A percentile compares a stretch with the other conserved stretches of the same genome.
These are phyloP conservation scores for Trichaptum fuscoviolaceum DNA, from an alignment of 768 basidiomycete species.

Conservation along the genomic window DNA sequence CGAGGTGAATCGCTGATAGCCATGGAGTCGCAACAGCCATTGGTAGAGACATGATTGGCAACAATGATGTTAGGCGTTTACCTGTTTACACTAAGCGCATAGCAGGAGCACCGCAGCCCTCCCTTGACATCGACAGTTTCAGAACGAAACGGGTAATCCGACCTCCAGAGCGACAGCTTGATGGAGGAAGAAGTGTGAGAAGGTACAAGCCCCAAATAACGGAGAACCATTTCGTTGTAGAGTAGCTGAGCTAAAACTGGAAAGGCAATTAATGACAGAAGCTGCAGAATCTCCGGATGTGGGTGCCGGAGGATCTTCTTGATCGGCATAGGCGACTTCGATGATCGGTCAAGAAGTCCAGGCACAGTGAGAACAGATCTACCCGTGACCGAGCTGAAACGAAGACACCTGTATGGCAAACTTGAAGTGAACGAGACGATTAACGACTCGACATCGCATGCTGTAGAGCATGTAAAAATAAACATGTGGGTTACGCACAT, in stretches of 20 bases:
- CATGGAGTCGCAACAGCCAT: background rate
- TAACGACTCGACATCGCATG: too few species aligned
- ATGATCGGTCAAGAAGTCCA: background rate
- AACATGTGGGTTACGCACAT: background rate
- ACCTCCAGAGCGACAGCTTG: too few species aligned
- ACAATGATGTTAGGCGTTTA: too few species aligned
- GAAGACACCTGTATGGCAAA: too few species aligned
- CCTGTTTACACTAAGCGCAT: background rate
- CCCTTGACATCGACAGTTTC: too few species aligned
- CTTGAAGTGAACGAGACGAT: too few species aligned
- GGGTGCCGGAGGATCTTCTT: background rate
- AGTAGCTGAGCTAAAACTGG: background rate
- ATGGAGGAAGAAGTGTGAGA: too few species aligned
- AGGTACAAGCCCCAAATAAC: too few species aligned
- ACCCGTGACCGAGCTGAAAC: too few species aligned
- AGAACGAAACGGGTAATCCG: too few species aligned
- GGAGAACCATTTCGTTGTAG: too few species aligned
- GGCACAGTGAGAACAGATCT: background rate
- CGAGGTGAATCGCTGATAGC: background rate
- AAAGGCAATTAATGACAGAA: background rate
- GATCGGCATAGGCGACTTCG: background rate
- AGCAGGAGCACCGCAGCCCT: background rate
- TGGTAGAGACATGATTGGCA: background rate
- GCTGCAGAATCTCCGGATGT: background rate
- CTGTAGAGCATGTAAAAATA: too few species aligned